Evolutionary conservation across 2,329 filamentous ascomycete species (phyloP).

Genomic region (Cordyceps fumosorosea): DNA sequence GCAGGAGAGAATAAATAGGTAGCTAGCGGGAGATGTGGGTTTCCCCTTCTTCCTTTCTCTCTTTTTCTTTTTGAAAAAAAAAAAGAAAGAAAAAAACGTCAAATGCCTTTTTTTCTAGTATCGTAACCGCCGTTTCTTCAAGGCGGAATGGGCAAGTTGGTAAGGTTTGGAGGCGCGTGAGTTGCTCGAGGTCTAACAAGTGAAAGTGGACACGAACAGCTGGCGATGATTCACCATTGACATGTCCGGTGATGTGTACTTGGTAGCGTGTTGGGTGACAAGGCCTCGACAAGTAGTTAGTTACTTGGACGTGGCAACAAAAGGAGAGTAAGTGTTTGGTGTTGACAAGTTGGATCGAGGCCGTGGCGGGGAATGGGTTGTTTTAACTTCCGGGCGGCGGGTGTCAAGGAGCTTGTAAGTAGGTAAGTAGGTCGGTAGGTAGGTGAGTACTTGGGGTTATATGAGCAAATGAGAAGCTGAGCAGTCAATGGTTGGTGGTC

Average conservation of each 20-base stretch:
- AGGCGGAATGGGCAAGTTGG: too few relatives aligned
- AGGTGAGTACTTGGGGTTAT: too few relatives aligned
- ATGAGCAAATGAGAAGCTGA: constrained; percentile 10
- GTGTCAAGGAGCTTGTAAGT: constrained; percentile 7
- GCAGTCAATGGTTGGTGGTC: background rate
- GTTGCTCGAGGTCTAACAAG: background rate
- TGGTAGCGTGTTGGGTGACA: background rate
- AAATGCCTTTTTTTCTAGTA: too few relatives aligned
- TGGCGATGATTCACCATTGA: constrained; percentile 4
- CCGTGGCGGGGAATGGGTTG: constrained; percentile 11
- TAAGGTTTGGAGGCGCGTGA: too few relatives aligned
- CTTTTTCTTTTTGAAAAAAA: too few relatives aligned
- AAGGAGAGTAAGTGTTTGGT: background rate
- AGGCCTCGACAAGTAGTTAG: background rate
- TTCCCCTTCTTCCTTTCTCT: too few relatives aligned
- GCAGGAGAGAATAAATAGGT: too few relatives aligned
- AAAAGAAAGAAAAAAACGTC: too few relatives aligned
- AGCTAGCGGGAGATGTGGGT: too few relatives aligned
- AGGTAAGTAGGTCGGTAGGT: too few relatives aligned
- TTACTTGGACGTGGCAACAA: background rate
- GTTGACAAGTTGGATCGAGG: constrained; percentile 10
- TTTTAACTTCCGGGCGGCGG: constrained; percentile 11
- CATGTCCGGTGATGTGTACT: background rate
- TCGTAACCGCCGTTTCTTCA: too few relatives aligned
- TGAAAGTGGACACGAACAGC: background rate